Evolutionary conservation across 805 yeast genomes (phyloP), one percentile per base, ranked within the genome.

Genomic region (Yarrowia yakushimensis): DNA sequence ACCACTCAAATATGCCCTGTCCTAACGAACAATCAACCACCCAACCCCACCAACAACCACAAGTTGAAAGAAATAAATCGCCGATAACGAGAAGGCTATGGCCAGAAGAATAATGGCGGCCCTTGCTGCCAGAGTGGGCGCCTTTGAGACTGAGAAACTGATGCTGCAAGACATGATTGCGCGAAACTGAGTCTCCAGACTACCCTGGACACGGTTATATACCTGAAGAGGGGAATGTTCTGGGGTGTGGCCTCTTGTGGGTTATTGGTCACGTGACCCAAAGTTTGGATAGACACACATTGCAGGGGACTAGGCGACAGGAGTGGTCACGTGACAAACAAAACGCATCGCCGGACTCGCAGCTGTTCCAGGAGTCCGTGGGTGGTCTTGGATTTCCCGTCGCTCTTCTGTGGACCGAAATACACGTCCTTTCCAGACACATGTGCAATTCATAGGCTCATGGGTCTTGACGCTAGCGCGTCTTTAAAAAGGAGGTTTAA

Each of bases 31-130:
- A 4, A 48, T 39, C 28, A 48, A 22, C 55, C 39, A 31, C 2
- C 55, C 39, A 10, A 48, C 39, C 10, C 55, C 55, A 5, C 55
- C 55, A 4, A 33, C 55, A n/a, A 48, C 37, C 37, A 48, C 55
- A 10, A 48, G 39, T 20, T 48, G 55, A 48, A 48, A 48, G 39
- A 48, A 48, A n/a, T 13, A 48, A 33, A 48, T 33, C 15, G 20
- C 55, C 28, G 55, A 20, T 9, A 48, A 18, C 20, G 55, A 48
- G 28, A 48, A 39, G 9, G 39, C 27, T 3, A 48, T 48, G 28
- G 55, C 55, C 55, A 31, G 9, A 11, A 48, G 39, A 22, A 48
- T 48, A 10, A 48, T 20, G 1, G 55, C 39, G 7, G 39, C 55
- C 11, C 55, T 20, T n/a, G 55, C 55, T 5, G 55, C 55, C 11